phyloP scores from a whole-genome alignment of 202 grass and related monocot genomes.

The Saccharum hybrid region DNA sequence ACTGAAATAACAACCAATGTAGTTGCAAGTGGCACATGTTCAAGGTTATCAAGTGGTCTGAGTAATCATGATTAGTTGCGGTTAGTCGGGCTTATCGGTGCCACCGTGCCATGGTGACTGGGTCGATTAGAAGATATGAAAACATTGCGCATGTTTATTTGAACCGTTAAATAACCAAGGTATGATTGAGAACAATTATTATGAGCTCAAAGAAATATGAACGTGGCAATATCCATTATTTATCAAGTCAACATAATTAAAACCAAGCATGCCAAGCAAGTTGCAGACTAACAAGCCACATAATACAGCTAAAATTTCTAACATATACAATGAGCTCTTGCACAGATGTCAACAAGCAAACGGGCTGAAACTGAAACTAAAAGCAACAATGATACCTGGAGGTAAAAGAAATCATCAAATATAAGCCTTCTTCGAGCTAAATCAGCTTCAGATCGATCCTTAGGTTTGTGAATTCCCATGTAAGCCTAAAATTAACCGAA shows the following conservation, averaged over 20 bases:
- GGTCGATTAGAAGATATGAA: not conserved
- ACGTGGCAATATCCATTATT: conserved; percentile 14
- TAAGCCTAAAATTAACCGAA: conserved; percentile 79
- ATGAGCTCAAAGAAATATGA: conserved; percentile 31
- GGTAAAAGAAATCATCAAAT: conserved; percentile 99
- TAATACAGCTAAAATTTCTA: conserved; percentile 29
- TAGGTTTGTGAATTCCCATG: conserved; percentile 83
- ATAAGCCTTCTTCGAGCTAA: conserved; percentile 90
- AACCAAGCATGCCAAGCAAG: conserved; percentile 25
- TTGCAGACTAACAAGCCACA: conserved; percentile 34
- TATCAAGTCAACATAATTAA: conserved; percentile 40
- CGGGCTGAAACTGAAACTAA: conserved; percentile 18
- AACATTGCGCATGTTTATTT: conserved; percentile 15
- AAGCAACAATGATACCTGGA: conserved; percentile 66
- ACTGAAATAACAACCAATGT: conserved; percentile 57
- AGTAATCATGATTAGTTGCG: not conserved
- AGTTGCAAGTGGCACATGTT: conserved; percentile 35
- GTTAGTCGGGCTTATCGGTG: not conserved
- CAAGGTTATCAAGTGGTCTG: not conserved
- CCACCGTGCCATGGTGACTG: not conserved
- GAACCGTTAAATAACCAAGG: conserved; percentile 23
- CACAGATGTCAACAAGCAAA: conserved; percentile 26
- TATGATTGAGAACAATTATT: not conserved
- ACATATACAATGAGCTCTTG: conserved; percentile 19
- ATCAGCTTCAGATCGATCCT: conserved; percentile 83